phyloP scores from a whole-genome alignment of 371 early-diverging fungal species.

The Zychaea mexicana region DNA sequence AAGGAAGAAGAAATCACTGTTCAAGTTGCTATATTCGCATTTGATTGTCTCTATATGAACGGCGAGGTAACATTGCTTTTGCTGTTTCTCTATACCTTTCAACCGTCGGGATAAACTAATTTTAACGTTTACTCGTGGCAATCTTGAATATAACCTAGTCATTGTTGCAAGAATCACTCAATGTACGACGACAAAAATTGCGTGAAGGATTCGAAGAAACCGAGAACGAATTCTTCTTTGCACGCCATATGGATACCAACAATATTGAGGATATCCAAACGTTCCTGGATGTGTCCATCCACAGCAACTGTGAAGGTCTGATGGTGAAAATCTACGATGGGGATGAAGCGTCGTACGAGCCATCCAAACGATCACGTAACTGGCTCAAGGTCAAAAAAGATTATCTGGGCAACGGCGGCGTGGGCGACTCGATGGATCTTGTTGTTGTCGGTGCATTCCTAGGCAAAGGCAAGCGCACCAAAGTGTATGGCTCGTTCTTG shows the following conservation, averaged over 20 bases:
- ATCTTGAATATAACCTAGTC: constrained; percentile 42
- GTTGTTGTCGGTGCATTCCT: constrained; percentile 98
- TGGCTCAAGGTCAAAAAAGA: constrained; percentile 99
- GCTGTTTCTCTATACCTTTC: neutral
- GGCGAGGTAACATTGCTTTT: constrained; percentile 62
- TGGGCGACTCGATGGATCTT: constrained; percentile 97
- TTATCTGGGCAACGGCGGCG: constrained; percentile 78
- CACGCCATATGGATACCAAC: constrained; percentile 79
- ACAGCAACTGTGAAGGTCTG: constrained; percentile 96
- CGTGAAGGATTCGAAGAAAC: constrained; percentile 77
- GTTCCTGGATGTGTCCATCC: constrained; percentile 90
- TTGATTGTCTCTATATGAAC: constrained; percentile 97
- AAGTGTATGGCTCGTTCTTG: constrained; percentile 97
- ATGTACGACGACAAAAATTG: constrained; percentile 81
- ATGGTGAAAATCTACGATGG: constrained; percentile 97
- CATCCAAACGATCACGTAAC: constrained; percentile 96
- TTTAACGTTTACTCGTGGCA: too few species aligned
- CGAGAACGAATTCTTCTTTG: constrained; percentile 87
- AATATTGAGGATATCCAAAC: constrained; percentile 95
- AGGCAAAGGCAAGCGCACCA: constrained; percentile 99
- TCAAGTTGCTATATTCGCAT: constrained; percentile 96
- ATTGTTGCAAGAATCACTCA: constrained; percentile 78
- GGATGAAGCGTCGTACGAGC: constrained; percentile 92
- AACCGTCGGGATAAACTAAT: too few species aligned
- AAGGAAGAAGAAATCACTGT: constrained; percentile 90